Percentiles rank a stretch among this genome's conserved stretches.
Evolutionary conservation across 352 stramenopile genomes (phyloP).

Genomic region (Phytophthora colocasiae): DNA sequence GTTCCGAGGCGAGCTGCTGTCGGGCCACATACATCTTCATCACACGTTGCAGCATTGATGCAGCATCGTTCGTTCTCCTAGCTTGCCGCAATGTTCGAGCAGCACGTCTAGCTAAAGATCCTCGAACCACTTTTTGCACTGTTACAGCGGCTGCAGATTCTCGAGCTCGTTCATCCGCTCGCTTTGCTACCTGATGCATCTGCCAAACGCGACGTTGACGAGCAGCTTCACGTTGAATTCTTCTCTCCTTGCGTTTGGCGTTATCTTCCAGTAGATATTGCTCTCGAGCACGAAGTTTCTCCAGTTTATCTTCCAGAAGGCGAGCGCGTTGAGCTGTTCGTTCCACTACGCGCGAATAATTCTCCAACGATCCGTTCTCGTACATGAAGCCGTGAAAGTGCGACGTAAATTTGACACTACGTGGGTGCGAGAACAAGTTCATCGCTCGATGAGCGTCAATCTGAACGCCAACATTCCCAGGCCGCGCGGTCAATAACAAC

Average conservation of each 20-base stretch:
- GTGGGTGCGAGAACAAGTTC: constrained; percentile 62
- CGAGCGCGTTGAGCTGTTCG: constrained; percentile 53
- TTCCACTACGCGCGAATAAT: constrained; percentile 68
- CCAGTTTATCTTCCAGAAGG: constrained; percentile 56
- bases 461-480: constrained; percentile 80
- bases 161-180: constrained; percentile 44
- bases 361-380: constrained; percentile 77
- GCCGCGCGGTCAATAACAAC: constrained; percentile 56
- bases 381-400: constrained; percentile 72
- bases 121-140: constrained; percentile 55
- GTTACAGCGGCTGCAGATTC: constrained; percentile 47
- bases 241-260: constrained; percentile 41
- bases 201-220: constrained; percentile 60
- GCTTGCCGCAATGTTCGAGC: constrained; percentile 20
- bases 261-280: constrained; percentile 53
- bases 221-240: constrained; percentile 48
- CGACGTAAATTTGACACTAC: constrained; percentile 69
- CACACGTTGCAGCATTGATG: constrained; percentile 41
- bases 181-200: constrained; percentile 54
- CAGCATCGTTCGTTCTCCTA: constrained; percentile 32
- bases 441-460: constrained; percentile 76
- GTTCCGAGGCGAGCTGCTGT: constrained; percentile 31
- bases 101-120: constrained; percentile 35
- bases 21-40: constrained; percentile 40
- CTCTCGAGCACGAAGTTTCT: constrained; percentile 54